Conservation (phyloP, 768 basidiomycete genomes). For the Mycena floridula region DNA sequence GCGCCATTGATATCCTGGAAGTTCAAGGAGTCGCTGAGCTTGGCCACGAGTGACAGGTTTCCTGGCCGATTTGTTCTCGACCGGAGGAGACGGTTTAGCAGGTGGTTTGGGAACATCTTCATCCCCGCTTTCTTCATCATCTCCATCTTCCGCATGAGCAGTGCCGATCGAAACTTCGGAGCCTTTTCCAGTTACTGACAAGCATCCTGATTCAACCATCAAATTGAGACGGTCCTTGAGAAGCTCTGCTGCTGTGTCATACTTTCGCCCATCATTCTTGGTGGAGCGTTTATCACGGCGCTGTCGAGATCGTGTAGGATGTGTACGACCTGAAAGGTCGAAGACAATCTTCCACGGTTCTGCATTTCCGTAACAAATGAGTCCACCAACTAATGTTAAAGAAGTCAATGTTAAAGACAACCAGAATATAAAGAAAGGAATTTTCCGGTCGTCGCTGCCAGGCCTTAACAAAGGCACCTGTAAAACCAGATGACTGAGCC, state of each 20-base stretch:
- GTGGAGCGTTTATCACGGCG: background rate
- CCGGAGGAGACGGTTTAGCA: no score
- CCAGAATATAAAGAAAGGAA: background rate
- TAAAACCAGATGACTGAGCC: background rate
- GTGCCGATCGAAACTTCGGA: no score
- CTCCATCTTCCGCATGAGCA: no score
- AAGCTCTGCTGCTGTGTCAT: background rate
- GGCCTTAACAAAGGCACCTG: background rate
- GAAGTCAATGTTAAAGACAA: no score
- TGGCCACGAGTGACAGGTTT: no score
- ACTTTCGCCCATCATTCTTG: background rate
- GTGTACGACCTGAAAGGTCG: background rate
- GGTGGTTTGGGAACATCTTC: no score
- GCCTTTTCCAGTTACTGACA: no score
- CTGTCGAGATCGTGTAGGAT: background rate
- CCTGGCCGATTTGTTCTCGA: no score
- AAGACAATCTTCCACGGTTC: background rate
- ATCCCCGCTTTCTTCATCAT: no score
- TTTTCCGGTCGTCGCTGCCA: no score
- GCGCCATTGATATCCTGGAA: background rate
- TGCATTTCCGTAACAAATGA: background rate
- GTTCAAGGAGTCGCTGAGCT: background rate
- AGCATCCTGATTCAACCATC: no score
- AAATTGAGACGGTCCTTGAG: no score
- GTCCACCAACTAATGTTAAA: background rate